These are phyloP conservation scores for Pisolithus orientalis DNA, from an alignment of 768 basidiomycete genomes.

Conservation along the genomic window DNA sequence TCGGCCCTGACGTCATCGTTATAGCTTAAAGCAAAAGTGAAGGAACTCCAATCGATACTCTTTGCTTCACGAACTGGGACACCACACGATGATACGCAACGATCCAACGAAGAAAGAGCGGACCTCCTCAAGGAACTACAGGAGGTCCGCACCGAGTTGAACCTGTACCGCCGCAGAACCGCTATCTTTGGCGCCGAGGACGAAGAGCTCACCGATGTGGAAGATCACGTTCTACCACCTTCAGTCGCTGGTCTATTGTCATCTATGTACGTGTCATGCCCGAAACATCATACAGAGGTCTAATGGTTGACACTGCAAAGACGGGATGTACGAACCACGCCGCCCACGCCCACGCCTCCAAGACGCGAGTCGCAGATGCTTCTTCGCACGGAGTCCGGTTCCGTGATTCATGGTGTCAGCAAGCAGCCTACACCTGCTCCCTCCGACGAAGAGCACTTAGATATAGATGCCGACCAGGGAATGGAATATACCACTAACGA, in stretches of 20 bases:
- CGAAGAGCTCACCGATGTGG: slow-evolving; percentile 8
- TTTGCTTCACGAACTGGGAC: slow-evolving; percentile 4
- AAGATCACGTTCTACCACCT: slow-evolving; percentile 1
- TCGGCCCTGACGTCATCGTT: not conserved
- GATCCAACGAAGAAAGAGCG: slow-evolving; percentile 24
- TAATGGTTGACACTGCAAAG: not conserved
- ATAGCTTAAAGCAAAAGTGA: slow-evolving; percentile 27
- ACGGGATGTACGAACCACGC: not conserved
- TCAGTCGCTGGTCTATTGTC: not conserved
- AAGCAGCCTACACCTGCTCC: slow-evolving; percentile 48
- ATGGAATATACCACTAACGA: not conserved
- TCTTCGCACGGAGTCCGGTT: slow-evolving; percentile 40
- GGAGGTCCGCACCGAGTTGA: slow-evolving; percentile 21
- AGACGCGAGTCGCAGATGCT: not conserved
- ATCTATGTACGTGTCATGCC: slow-evolving; percentile 1
- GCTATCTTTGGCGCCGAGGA: not conserved
- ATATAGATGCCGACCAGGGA: slow-evolving; percentile 4
- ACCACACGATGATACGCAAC: not conserved
- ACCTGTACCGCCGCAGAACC: slow-evolving; percentile 1
- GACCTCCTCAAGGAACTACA: slow-evolving; percentile 27
- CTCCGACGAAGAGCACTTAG: slow-evolving; percentile 20
- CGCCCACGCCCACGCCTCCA: not conserved
- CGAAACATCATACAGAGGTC: not conserved
- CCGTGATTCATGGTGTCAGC: slow-evolving; percentile 40
- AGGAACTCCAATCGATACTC: slow-evolving; percentile 15